Percentiles rank a stretch among this genome's conserved stretches.
phyloP scores from a whole-genome alignment of 176 grass and related monocot genomes.

The Tillandsia fasciculata region DNA sequence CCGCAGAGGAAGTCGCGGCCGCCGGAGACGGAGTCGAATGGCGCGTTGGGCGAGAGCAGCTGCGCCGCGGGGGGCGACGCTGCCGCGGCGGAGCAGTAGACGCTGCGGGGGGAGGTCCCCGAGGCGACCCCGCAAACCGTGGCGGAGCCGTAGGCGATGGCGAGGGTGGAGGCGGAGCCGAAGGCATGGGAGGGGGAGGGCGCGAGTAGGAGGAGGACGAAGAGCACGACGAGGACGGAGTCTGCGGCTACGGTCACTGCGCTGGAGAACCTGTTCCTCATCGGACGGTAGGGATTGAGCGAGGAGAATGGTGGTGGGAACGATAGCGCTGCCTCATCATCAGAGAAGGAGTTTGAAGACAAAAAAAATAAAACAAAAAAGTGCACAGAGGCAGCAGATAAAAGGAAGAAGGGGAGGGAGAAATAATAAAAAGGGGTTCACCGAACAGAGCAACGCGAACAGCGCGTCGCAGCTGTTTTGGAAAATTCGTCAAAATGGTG shows the following conservation, averaged over 20 bases:
- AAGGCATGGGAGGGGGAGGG: conserved; percentile 6
- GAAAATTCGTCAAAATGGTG: too few relatives aligned
- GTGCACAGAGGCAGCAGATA: too few relatives aligned
- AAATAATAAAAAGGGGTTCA: too few relatives aligned
- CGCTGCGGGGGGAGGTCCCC: conserved; percentile 10
- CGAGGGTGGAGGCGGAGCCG: conserved; percentile 44
- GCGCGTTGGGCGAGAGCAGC: conserved; percentile 11
- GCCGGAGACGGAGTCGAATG: conserved; percentile 49
- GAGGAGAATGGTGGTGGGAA: background rate
- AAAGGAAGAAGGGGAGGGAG: too few relatives aligned
- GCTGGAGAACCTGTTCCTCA: background rate
- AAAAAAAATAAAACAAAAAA: too few relatives aligned
- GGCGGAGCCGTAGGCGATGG: conserved; percentile 27
- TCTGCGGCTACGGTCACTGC: conserved; percentile 27
- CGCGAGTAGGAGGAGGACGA: background rate
- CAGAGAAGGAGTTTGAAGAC: too few relatives aligned
- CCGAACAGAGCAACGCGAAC: too few relatives aligned
- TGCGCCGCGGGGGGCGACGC: background rate
- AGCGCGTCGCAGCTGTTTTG: too few relatives aligned
- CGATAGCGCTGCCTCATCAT: too few relatives aligned
- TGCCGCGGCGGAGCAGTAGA: background rate
- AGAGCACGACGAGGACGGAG: background rate
- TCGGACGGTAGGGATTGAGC: background rate
- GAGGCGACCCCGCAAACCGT: conserved; percentile 45
- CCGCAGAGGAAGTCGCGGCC: conserved; percentile 42